Evolutionary conservation across 75 land plant genomes (phyloP).

Genomic region (Chamaecyparis obtusa): DNA sequence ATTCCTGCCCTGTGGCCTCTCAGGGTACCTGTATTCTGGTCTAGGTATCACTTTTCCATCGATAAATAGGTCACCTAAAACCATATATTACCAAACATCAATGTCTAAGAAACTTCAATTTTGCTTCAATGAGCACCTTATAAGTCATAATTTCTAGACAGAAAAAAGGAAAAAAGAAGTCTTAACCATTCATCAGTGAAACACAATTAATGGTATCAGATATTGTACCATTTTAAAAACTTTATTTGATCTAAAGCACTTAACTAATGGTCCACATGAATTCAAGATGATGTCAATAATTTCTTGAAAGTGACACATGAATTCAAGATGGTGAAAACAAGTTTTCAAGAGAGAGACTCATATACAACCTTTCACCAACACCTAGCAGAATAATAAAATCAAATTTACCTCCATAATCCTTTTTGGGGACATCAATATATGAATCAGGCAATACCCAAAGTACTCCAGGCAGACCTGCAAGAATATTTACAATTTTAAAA

Average conservation of each 20-base stretch:
- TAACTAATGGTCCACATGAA: background rate
- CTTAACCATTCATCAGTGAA: background rate
- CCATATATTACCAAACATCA: background rate
- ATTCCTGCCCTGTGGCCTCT: conserved; percentile 32
- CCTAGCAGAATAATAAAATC: background rate
- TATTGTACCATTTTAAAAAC: background rate
- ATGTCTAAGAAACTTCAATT: background rate
- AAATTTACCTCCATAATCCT: conserved; percentile 7
- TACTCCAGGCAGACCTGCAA: conserved; percentile 59
- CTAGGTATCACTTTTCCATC: conserved; percentile 77
- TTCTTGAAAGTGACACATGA: background rate
- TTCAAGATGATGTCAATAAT: background rate
- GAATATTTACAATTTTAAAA: background rate
- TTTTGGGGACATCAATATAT: conserved; percentile 78
- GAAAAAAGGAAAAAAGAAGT: background rate
- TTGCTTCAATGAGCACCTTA: background rate
- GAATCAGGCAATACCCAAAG: conserved; percentile 86
- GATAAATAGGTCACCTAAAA: conserved; percentile 57
- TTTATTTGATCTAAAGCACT: background rate
- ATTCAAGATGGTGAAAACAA: background rate
- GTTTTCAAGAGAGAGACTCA: background rate
- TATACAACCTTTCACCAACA: background rate
- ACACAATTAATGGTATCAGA: background rate
- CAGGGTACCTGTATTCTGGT: conserved; percentile 50
- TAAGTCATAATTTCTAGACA: background rate